Evolutionary conservation across 768 basidiomycete species (phyloP).

Genomic region (Crucibulum laeve): DNA sequence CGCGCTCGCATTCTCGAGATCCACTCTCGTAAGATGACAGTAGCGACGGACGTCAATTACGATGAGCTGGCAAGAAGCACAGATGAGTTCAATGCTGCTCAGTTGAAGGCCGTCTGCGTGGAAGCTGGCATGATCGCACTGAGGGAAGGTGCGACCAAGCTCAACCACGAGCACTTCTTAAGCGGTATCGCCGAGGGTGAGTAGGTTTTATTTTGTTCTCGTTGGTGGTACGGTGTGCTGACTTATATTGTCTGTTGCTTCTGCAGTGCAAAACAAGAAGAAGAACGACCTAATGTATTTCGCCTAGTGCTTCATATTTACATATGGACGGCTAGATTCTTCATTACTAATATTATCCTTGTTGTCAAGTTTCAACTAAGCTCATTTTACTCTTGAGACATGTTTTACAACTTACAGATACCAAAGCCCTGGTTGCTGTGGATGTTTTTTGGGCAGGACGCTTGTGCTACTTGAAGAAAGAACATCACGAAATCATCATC

Average conservation of each 20-base stretch:
- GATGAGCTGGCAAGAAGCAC: constrained; percentile 95
- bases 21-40: constrained; percentile 94
- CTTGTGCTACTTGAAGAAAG: too few relatives aligned
- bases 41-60: constrained; percentile 86
- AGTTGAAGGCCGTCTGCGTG: constrained; percentile 96
- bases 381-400: too few relatives aligned
- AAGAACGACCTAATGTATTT: constrained; percentile 98
- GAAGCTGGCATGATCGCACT: constrained; percentile 99
- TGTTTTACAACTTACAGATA: too few relatives aligned
- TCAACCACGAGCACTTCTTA: constrained; percentile 94
- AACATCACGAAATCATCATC: too few relatives aligned
- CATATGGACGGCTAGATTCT: constrained; percentile 2
- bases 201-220: constrained; percentile 15
- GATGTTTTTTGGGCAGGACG: too few relatives aligned
- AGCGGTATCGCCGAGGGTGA: constrained; percentile 85
- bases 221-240: constrained; percentile 9
- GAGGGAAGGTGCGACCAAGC: constrained; percentile 83
- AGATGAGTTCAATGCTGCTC: constrained; percentile 98
- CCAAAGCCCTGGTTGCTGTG: too few relatives aligned
- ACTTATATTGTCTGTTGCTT: constrained; percentile 11
- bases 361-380: background rate
- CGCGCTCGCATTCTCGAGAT: constrained; percentile 95
- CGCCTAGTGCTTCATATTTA: constrained; percentile 44
- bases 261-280: constrained; percentile 96
- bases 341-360: constrained; percentile 3